A percentile compares a stretch with the other conserved stretches of the same genome.
These are phyloP conservation scores for Allium fistulosum DNA, from an alignment of 106 monocot genomes.

Conservation along the genomic window DNA sequence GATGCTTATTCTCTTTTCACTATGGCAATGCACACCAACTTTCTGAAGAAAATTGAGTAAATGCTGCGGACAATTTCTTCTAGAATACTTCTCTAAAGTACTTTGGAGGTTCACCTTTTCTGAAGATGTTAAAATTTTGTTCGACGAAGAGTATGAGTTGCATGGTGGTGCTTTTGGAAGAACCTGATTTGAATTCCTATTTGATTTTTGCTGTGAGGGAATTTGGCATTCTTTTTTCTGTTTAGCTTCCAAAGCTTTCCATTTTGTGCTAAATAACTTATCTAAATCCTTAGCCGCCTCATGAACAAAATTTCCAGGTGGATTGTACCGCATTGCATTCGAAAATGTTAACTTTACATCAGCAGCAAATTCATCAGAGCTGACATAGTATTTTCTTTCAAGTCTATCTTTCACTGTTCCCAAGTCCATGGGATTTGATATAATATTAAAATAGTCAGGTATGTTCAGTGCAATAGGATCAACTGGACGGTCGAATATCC, in stretches of 20 bases:
- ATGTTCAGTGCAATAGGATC: conserved; percentile 35
- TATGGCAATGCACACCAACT: conserved; percentile 1
- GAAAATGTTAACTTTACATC: conserved; percentile 56
- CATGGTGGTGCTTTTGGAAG: conserved; percentile 5
- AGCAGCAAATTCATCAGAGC: conserved; percentile 29
- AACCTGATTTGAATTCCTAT: conserved; percentile 7
- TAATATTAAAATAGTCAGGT: conserved; percentile 48
- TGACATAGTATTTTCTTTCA: conserved; percentile 18
- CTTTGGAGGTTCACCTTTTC: conserved; percentile 18
- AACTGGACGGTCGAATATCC: conserved; percentile 47
- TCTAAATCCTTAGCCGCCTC: conserved; percentile 29
- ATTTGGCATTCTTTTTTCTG: conserved; percentile 14
- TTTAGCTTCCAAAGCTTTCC: conserved; percentile 36
- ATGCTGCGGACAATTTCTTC: background rate
- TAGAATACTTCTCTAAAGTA: conserved; percentile 14
- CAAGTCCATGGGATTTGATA: conserved; percentile 53
- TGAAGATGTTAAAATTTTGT: conserved; percentile 8
- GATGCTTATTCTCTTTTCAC: conserved; percentile 1
- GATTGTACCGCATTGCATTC: conserved; percentile 53
- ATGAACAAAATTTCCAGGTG: conserved; percentile 43
- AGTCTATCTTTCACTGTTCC: conserved; percentile 41
- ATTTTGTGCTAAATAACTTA: conserved; percentile 23
- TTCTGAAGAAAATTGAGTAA: conserved; percentile 16
- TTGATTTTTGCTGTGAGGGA: conserved; percentile 2
- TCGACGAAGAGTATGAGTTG: background rate